Percentiles rank a stretch among this genome's conserved stretches.
These are phyloP conservation scores for Stevia rebaudiana DNA, from an alignment of 140 eudicot genomes.

Conservation along the genomic window DNA sequence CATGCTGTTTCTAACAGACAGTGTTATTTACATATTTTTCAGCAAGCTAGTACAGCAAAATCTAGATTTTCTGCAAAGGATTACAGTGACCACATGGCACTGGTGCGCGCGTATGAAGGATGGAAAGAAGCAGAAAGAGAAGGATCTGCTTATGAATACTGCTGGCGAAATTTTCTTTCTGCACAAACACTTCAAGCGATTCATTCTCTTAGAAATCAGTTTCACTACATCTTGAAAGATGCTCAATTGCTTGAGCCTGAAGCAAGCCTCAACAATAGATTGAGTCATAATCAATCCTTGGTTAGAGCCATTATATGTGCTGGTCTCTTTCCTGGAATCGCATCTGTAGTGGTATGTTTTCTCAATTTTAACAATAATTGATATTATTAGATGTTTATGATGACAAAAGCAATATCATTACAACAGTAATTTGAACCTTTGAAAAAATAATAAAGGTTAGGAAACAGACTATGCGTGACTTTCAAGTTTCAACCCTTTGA, in stretches of 20 bases:
- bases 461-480: background rate
- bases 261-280: slow-evolving; percentile 52
- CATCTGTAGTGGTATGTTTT: slow-evolving; percentile 82
- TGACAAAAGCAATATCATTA: background rate
- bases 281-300: slow-evolving; percentile 87
- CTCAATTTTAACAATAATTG: too few relatives aligned
- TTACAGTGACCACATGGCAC: slow-evolving; percentile 98
- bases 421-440: background rate
- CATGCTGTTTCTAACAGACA: background rate
- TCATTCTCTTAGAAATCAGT: slow-evolving; percentile 91
- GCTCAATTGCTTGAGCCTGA: slow-evolving; percentile 73
- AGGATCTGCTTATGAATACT: slow-evolving; percentile 90
- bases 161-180: slow-evolving; percentile 97
- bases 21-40: slow-evolving; percentile 18
- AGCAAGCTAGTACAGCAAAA: slow-evolving; percentile 96
- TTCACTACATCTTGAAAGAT: slow-evolving; percentile 72
- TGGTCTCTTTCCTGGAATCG: slow-evolving; percentile 93
- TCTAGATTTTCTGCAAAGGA: slow-evolving; percentile 90
- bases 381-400: background rate
- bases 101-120: slow-evolving; percentile 99
- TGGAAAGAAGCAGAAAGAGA: slow-evolving; percentile 99
- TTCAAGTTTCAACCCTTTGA: too few relatives aligned
- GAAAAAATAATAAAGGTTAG: background rate
- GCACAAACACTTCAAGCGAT: slow-evolving; percentile 97
- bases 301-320: slow-evolving; percentile 98